Evolutionary conservation across 768 basidiomycete species (phyloP), one percentile per base, ranked within the genome.

Genomic region (Kwoniella pini): DNA sequence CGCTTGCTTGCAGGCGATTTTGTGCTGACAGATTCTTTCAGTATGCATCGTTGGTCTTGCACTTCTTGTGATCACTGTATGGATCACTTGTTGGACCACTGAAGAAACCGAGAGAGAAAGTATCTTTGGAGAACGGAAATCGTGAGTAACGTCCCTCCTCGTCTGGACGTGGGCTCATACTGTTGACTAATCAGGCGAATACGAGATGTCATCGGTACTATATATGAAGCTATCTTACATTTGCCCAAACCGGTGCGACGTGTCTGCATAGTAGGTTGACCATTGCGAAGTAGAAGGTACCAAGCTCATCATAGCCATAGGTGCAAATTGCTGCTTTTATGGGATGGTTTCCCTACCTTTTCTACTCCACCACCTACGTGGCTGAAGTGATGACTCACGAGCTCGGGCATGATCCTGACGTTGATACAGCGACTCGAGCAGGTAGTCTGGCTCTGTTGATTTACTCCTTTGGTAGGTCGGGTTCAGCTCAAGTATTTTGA

Each of bases 341-440:
- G 91, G 92, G 91, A 66, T 97, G 94, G 91, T 97, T 97, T 73
- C 94, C 94, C 0, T 97, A 93, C 81, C 81, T 96, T 39, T 96
- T 97, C 79, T 75, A 77, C 59, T 91, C 90, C 15, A 97, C 94
- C 9, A 94, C 93, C 1, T 97, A 94, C 74, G 84, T 97, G 55
- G 91, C 91, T 4, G 92, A 96, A 80, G 82, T 96, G 19, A 93
- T 97, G 91, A 91, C 91, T 7, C 82, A 86, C 54, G 87, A 95
- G 76, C 73, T 84, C 2, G 83, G 83, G 13, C 69, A 80, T 54
- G 90, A 92, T 64, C 93, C 93, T 10, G 85, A 92, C 71, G 81
- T 83, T 24, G 93, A 95, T 33, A 60, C 84, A n/a, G 93, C 93
- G 0, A 91, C 89, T 2, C 83, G 91, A 30, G 87, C 83, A 4